Percentiles rank a stretch among this genome's conserved stretches.
Evolutionary conservation across 495 filamentous ascomycete genomes (phyloP).

Genomic region (Mytilinidion resinicola): DNA sequence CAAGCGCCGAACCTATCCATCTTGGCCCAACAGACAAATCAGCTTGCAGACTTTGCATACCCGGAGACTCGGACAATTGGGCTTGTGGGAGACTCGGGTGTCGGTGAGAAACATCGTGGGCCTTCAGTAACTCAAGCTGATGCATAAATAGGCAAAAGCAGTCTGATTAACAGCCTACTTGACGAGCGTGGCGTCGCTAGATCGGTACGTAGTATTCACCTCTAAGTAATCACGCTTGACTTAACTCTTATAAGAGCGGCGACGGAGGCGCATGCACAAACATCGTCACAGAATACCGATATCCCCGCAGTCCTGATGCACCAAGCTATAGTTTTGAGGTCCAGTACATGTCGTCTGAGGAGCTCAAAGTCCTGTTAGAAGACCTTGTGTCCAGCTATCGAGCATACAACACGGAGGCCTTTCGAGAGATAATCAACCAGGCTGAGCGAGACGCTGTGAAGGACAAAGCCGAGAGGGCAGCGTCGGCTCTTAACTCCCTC

Average conservation of each 20-base stretch:
- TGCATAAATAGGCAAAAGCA: constrained; percentile 16
- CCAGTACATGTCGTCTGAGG: constrained; percentile 17
- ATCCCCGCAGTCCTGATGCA: constrained; percentile 6
- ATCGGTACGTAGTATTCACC: constrained; percentile 1
- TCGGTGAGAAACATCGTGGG: not conserved
- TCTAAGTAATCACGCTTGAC: too few species aligned
- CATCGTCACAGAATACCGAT: constrained; percentile 16
- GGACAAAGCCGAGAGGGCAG: constrained; percentile 8
- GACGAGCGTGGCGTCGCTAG: constrained; percentile 9
- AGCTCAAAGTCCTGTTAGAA: constrained; percentile 17
- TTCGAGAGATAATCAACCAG: constrained; percentile 1
- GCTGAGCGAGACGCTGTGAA: constrained; percentile 6
- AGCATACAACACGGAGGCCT: constrained; percentile 2
- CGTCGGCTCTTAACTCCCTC: constrained; percentile 12
- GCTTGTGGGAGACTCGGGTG: constrained; percentile 14
- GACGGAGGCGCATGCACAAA: not conserved
- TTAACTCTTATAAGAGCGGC: not conserved
- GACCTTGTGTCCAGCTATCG: constrained; percentile 12
- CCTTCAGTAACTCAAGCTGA: not conserved
- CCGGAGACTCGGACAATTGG: constrained; percentile 13
- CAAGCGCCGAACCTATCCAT: constrained; percentile 9
- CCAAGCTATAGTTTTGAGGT: constrained; percentile 15
- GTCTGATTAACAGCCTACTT: constrained; percentile 20
- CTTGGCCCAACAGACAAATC: constrained; percentile 9
- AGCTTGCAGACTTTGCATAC: constrained; percentile 15